Evolutionary conservation across 768 basidiomycete genomes (phyloP).

Genomic region (Lentinus tigrinus): DNA sequence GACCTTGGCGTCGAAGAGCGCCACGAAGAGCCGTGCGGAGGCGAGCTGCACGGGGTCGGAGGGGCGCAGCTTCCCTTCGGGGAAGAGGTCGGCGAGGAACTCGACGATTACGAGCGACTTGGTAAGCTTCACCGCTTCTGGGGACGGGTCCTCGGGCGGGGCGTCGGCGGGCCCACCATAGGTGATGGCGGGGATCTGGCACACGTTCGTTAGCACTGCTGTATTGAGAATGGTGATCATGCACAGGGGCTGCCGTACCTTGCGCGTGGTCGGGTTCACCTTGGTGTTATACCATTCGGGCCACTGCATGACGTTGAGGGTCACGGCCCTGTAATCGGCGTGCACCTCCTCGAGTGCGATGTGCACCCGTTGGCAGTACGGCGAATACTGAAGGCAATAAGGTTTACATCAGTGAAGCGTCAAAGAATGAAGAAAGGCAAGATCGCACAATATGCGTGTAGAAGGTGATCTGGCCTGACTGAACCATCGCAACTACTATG

Average conservation of each 20-base stretch:
- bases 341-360: conserved; percentile 58
- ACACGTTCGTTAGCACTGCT: background rate
- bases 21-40: conserved; percentile 61
- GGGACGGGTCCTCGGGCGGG: conserved; percentile 53
- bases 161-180: conserved; percentile 62
- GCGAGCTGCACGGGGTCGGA: conserved; percentile 55
- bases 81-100: conserved; percentile 61
- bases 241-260: conserved; percentile 38
- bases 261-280: conserved; percentile 58
- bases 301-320: conserved; percentile 61
- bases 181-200: conserved; percentile 45
- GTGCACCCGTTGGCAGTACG: conserved; percentile 33
- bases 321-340: conserved; percentile 45
- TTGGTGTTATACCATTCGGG: conserved; percentile 65
- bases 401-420: background rate
- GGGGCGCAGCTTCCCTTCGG: conserved; percentile 49
- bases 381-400: conserved; percentile 3
- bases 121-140: conserved; percentile 55
- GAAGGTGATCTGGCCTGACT: conserved; percentile 9
- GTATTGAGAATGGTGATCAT: too few species aligned
- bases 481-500: background rate
- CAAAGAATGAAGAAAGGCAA: too few species aligned
- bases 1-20: conserved; percentile 46
- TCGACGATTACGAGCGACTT: conserved; percentile 67
- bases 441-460: background rate